These are phyloP conservation scores for Tolypocladium ovalisporum DNA, from an alignment of 2,329 filamentous ascomycete species.

Conservation along the genomic window DNA sequence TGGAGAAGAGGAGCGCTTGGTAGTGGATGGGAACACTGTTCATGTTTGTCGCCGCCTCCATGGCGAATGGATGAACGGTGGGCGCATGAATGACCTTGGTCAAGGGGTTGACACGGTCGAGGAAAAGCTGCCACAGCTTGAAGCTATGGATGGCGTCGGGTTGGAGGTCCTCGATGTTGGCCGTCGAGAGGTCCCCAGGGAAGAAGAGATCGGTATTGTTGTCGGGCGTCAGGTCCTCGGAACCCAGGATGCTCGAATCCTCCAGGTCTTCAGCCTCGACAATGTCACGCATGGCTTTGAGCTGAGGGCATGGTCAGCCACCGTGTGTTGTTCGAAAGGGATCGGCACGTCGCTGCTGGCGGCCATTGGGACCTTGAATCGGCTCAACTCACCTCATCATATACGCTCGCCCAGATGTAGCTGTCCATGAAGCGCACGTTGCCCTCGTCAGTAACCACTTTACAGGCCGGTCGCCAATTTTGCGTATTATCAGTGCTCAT, in stretches of 20 bases:
- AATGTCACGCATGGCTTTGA: conserved; percentile 49
- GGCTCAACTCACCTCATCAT: conserved; percentile 37
- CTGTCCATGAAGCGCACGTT: conserved; percentile 47
- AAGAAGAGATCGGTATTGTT: conserved; percentile 41
- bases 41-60: conserved; percentile 49
- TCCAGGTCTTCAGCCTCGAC: conserved; percentile 37
- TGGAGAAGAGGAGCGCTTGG: conserved; percentile 52
- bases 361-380: neutral
- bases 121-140: conserved; percentile 62
- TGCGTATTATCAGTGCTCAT: conserved; percentile 16
- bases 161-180: conserved; percentile 40
- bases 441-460: conserved; percentile 44
- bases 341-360: neutral
- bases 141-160: conserved; percentile 57
- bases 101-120: conserved; percentile 65
- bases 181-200: conserved; percentile 24
- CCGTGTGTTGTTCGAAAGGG: neutral
- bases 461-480: conserved; percentile 35
- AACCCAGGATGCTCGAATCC: conserved; percentile 36
- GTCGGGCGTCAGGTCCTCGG: conserved; percentile 39
- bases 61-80: conserved; percentile 52
- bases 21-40: conserved; percentile 43
- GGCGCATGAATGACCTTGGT: conserved; percentile 65
- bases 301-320: conserved; percentile 19
- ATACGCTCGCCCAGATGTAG: conserved; percentile 40